A percentile compares a stretch with the other conserved stretches of the same genome.
Conservation (phyloP, 2,329 filamentous ascomycete species). For the Lasiodiplodia hormozganensis region DNA sequence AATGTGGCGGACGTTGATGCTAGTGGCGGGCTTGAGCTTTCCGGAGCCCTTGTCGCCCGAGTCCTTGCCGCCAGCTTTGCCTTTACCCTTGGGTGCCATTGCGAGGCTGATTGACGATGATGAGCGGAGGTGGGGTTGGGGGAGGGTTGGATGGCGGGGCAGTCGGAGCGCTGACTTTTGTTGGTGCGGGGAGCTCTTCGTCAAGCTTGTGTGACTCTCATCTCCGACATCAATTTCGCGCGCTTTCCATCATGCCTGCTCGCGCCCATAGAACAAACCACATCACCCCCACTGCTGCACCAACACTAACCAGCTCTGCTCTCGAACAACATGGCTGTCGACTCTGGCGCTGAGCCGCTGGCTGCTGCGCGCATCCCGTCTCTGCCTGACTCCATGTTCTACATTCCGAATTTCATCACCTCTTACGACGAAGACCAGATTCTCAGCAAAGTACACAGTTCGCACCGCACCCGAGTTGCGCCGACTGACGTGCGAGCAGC, state of each 20-base stretch:
- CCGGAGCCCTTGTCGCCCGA: constrained; percentile 43
- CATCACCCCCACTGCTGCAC: neutral
- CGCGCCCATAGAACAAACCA: neutral
- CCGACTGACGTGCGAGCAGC: constrained; percentile 40
- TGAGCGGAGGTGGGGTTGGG: neutral
- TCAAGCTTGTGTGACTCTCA: constrained; percentile 7
- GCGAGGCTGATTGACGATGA: neutral
- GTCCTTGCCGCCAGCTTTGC: constrained; percentile 10
- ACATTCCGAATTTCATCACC: constrained; percentile 85
- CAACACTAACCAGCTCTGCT: neutral
- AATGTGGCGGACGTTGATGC: constrained; percentile 78
- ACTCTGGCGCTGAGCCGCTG: constrained; percentile 26
- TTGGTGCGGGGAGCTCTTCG: constrained; percentile 22
- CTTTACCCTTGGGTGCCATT: constrained; percentile 28
- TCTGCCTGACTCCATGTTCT: constrained; percentile 75
- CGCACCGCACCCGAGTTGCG: neutral
- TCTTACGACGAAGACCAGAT: constrained; percentile 74
- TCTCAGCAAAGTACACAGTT: constrained; percentile 67
- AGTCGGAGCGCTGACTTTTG: neutral
- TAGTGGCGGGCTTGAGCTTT: constrained; percentile 68
- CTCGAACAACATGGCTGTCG: constrained; percentile 11
- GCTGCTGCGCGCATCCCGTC: constrained; percentile 51
- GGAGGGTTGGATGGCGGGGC: constrained; percentile 10
- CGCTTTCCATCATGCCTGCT: neutral
- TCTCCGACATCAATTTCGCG: neutral